Base-by-base conservation (phyloP, 2,329 filamentous ascomycete species). In the Bipolaris cookei region DNA sequence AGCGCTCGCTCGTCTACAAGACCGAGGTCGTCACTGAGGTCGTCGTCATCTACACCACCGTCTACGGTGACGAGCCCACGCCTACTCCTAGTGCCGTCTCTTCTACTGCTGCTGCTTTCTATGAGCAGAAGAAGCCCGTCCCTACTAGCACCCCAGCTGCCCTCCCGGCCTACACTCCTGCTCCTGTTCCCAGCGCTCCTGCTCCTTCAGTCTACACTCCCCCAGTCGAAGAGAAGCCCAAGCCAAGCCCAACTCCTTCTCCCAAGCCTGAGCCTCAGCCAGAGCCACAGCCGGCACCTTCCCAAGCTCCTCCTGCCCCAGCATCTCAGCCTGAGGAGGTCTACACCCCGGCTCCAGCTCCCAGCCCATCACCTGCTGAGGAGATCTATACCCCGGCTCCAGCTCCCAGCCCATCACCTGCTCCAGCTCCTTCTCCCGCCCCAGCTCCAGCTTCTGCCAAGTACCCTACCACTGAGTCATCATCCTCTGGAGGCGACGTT, bases 1-100 rank as follows among this genome's bases (percentile, higher is more conserved):
- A 69, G 67, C 75, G 75, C 63, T 72, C 65, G 23, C 64, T 74
- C 37, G 61, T 68, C 62, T 74, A 70, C 66, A 65, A 74, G 65
- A 72, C 68, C 46, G 64, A 74, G 61, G 30, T 70, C 20, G 66
- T 73, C 44, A 54, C 68, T 32, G 73, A 76, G 67, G 76, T 73
- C 28, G 67, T 74, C 38, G 53, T 73, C 34, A 57, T 72, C 64
- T 75, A 69, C 64, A 74, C 72, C 65, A 77, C 75, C 32, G 64
- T 75, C 62, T 76, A 64, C 59, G 71, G 69, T 28, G 67, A 67
- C 58, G 60, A 69, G 3, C 43, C 56, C 13, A 37, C 66, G 25
- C 3, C 48, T 14, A 25, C 47, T 23, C 6, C 38, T 13, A 42
- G 25, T 16, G 25, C 47, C 7, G n/a, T 13, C 7, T 63, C 68